Evolutionary conservation across 352 stramenopile species (phyloP), one percentile per base, ranked within the genome.

Genomic region (Pythium insidiosum): DNA sequence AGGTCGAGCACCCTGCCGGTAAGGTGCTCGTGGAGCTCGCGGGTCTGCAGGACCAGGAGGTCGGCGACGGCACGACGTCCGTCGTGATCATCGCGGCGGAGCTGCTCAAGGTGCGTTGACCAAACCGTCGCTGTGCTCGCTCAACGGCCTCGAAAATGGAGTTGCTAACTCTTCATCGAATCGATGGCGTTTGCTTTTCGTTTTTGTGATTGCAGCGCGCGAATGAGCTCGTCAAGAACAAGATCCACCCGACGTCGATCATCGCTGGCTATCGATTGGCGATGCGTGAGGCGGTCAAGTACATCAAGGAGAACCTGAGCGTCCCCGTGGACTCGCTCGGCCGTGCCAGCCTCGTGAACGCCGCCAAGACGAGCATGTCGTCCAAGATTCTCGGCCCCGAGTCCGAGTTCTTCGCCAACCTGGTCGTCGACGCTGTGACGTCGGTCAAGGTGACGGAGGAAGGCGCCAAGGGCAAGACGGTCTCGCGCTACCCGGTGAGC

Each of bases 61-160:
- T 99, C 35, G 97, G 97, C 48, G 97, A 99, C 64, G 97, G 97
- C 48, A 99, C 97, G 12, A 99, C 97, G 18, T 97, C 82, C 9
- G 96, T 99, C 41, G 96, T 99, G 24, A 98, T 99, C 53, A 96
- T 99, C 49, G 96, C 96, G 1, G 92, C 95, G 0, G 97, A 99
- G 73, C 77, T 99, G 26, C 46, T 53, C 42, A 82, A 97, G n/a
- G n/a, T n/a, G n/a, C n/a, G n/a, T n/a, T n/a, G n/a, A n/a, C n/a
- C n/a, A n/a, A n/a, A n/a, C n/a, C n/a, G n/a, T n/a, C n/a, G n/a
- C n/a, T n/a, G n/a, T n/a, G n/a, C n/a, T n/a, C n/a, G n/a, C n/a
- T n/a, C n/a, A n/a, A n/a, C n/a, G n/a, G n/a, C n/a, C n/a, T n/a
- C n/a, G n/a, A n/a, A n/a, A n/a, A n/a, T n/a, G n/a, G n/a, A n/a